Evolutionary conservation across 192 early-diverging fungal species (phyloP).

Genomic region (Backusella luteola): DNA sequence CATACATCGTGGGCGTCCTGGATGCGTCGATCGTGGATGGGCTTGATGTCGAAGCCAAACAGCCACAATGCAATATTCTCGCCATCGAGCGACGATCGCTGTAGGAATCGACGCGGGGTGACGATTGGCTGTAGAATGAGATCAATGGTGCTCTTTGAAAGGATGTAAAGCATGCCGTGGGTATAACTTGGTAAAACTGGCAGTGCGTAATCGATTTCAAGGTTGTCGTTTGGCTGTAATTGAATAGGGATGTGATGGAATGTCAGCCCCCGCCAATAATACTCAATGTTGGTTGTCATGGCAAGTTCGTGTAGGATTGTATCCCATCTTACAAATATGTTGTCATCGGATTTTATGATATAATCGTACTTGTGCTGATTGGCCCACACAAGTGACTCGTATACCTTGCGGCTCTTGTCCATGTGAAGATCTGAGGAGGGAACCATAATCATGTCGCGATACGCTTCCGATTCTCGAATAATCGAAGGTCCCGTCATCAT

Average conservation of each 20-base stretch:
- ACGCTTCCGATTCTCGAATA: conserved; percentile 40
- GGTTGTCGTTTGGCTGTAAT: conserved; percentile 35
- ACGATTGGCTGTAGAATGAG: conserved; percentile 34
- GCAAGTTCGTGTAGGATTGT: conserved; percentile 40
- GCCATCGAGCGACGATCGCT: conserved; percentile 41
- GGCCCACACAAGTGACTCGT: conserved; percentile 52
- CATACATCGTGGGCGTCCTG: conserved; percentile 52
- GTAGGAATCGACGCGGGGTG: conserved; percentile 37
- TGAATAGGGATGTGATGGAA: conserved; percentile 26
- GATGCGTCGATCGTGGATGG: conserved; percentile 55
- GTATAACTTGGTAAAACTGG: conserved; percentile 56
- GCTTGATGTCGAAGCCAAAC: conserved; percentile 50
- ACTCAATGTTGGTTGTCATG: conserved; percentile 23
- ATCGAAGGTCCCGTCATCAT: conserved; percentile 39
- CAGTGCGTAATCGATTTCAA: conserved; percentile 41
- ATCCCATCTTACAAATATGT: conserved; percentile 62
- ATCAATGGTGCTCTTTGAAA: conserved; percentile 49
- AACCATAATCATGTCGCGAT: conserved; percentile 52
- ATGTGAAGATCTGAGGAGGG: conserved; percentile 47
- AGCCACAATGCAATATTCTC: conserved; percentile 60
- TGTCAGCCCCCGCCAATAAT: conserved; percentile 54
- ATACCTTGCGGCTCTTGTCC: conserved; percentile 52
- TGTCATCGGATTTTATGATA: conserved; percentile 56
- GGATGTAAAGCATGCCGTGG: conserved; percentile 52
- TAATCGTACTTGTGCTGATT: conserved; percentile 42